These are phyloP conservation scores for Solanum aculeatissimum DNA, from an alignment of 305 asterid genomes.

Conservation along the genomic window DNA sequence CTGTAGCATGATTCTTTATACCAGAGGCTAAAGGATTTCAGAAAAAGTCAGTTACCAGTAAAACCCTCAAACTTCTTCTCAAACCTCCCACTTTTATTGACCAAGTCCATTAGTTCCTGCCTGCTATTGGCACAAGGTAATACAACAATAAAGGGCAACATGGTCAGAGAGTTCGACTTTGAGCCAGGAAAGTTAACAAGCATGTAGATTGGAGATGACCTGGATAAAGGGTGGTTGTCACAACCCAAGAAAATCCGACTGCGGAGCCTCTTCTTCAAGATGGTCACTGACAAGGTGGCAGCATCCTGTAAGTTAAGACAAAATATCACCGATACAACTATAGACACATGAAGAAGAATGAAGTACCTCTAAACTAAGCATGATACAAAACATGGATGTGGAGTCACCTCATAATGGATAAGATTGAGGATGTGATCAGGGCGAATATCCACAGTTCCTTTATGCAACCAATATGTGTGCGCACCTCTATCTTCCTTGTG, in stretches of 20 bases:
- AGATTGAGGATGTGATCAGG: slow-evolving; percentile 94
- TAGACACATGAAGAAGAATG: neutral
- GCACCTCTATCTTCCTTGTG: slow-evolving; percentile 90
- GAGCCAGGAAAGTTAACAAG: neutral
- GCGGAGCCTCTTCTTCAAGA: slow-evolving; percentile 56
- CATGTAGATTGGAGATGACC: slow-evolving; percentile 24
- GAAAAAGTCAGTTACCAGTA: slow-evolving; percentile 35
- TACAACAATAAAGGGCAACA: neutral
- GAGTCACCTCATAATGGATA: slow-evolving; percentile 78
- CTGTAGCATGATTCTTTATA: neutral
- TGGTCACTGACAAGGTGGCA: slow-evolving; percentile 61
- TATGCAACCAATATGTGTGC: slow-evolving; percentile 74
- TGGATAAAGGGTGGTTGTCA: slow-evolving; percentile 82
- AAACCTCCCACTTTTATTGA: slow-evolving; percentile 60
- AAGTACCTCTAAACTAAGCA: neutral
- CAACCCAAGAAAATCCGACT: slow-evolving; percentile 68
- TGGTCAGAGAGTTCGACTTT: neutral
- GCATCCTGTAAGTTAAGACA: slow-evolving; percentile 47
- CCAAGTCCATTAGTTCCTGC: slow-evolving; percentile 79
- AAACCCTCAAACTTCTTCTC: slow-evolving; percentile 62
- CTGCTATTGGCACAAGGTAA: slow-evolving; percentile 19
- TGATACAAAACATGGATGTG: neutral
- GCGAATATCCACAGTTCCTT: slow-evolving; percentile 59
- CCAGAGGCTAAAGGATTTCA: neutral
- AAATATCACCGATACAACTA: neutral